These are phyloP conservation scores for Camellia lanceoleosa DNA, from an alignment of 148 eudicot species.

Conservation along the genomic window DNA sequence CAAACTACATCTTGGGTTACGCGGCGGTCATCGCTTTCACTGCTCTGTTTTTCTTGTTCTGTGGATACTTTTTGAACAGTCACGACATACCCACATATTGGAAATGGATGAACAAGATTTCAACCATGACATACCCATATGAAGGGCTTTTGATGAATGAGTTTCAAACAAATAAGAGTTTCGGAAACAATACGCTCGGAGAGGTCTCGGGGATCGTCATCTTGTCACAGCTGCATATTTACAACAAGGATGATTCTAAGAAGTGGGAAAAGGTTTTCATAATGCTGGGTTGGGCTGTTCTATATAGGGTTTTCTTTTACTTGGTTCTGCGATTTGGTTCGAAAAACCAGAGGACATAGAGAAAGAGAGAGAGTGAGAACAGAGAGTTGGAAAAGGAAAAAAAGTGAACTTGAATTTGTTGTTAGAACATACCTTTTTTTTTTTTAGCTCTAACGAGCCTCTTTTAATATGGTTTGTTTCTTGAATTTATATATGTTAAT, in stretches of 20 bases:
- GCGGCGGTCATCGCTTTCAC: slow-evolving; percentile 58
- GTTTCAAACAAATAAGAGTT: slow-evolving; percentile 24
- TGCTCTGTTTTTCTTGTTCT: slow-evolving; percentile 49
- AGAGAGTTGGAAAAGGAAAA: background rate
- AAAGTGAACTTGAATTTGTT: slow-evolving; percentile 11
- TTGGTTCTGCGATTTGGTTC: slow-evolving; percentile 47
- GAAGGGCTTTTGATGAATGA: slow-evolving; percentile 45
- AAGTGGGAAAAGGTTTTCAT: slow-evolving; percentile 39
- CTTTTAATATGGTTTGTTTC: background rate
- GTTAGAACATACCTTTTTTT: background rate
- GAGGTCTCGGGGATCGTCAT: slow-evolving; percentile 25
- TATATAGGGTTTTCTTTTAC: slow-evolving; percentile 45
- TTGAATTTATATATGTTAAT: background rate
- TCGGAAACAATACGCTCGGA: slow-evolving; percentile 17
- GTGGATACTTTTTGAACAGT: slow-evolving; percentile 42
- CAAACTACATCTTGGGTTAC: slow-evolving; percentile 46
- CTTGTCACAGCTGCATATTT: slow-evolving; percentile 25
- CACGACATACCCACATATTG: slow-evolving; percentile 40
- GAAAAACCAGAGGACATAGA: slow-evolving; percentile 41
- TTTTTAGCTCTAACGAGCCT: background rate
- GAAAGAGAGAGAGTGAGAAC: slow-evolving; percentile 21
- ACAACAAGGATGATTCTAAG: slow-evolving; percentile 7
- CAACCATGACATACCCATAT: slow-evolving; percentile 49
- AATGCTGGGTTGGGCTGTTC: slow-evolving; percentile 45
- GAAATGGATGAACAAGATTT: slow-evolving; percentile 42